These are phyloP conservation scores for Populus deltoides DNA, from an alignment of 345 rosid genomes.

Conservation along the genomic window DNA sequence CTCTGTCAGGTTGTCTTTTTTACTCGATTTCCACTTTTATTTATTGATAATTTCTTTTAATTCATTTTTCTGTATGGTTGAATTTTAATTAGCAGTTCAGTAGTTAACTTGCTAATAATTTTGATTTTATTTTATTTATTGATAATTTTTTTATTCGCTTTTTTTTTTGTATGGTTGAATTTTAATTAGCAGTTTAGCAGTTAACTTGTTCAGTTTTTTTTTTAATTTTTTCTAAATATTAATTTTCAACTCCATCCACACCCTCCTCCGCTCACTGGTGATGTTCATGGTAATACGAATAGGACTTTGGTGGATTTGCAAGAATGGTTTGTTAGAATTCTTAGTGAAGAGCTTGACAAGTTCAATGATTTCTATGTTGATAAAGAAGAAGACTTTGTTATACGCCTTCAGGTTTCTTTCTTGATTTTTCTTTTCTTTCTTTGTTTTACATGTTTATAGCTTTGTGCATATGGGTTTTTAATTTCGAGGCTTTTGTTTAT, in stretches of 20 bases:
- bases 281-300: not conserved
- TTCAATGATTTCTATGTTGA: conserved; percentile 87
- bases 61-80: too few relatives aligned
- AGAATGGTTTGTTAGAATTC: conserved; percentile 66
- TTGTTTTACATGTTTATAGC: not conserved
- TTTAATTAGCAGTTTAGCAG: too few relatives aligned
- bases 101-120: too few relatives aligned
- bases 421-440: not conserved
- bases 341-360: conserved; percentile 84
- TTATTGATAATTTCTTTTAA: too few relatives aligned
- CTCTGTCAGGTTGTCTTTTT: conserved; percentile 50
- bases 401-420: conserved; percentile 64
- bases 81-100: too few relatives aligned
- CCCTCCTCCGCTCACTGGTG: conserved; percentile 1
- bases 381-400: conserved; percentile 85
- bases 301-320: conserved; percentile 37
- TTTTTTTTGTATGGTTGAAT: too few relatives aligned
- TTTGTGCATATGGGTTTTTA: not conserved
- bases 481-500: too few relatives aligned
- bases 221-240: not conserved
- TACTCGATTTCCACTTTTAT: not conserved
- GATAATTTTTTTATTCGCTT: too few relatives aligned
- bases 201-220: not conserved
- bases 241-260: conserved; percentile 11
- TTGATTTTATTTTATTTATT: too few relatives aligned